Base-by-base conservation (phyloP, 1,284 basidiomycete species). In the Macrocystidia cucumis region DNA sequence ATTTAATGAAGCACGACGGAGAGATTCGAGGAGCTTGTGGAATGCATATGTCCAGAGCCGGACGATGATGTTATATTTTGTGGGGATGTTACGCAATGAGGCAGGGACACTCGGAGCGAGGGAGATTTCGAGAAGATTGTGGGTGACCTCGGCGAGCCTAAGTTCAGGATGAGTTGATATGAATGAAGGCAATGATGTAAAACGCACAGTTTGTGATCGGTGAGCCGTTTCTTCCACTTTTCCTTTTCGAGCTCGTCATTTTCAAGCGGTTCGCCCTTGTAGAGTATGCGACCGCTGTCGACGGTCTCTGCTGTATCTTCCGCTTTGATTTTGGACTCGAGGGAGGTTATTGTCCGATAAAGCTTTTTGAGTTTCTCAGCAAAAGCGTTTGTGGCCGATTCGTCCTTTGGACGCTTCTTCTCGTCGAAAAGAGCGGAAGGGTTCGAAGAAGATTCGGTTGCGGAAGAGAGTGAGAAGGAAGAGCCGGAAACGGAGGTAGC, bases 1-100 rank as follows among this genome's bases (percentile, higher is more conserved):
- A 1, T 65, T 59, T 42, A 74, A 74, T 41, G 81, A 92, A 0
- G 86, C 83, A 35, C 85, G 82, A 5, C 92, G 82, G 24, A 98
- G 74, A 8, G 86, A 78, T 56, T 97, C 91, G 43, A 98, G 79
- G 31, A 96, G 72, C 32, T 83, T 82, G 57, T 96, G 82, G 57
- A 97, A 97, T 0, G 75, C 90, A 31, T 81, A 84, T 1, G 88
- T 84, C 95, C 96, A 98, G 0, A 98, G 69, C 9, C 93, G 79
- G 21, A 83, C 83, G 36, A 95, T 89, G 44, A 98, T 91, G 56
- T 95, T 96, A 65, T 97, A 98, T 50, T 91, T 92, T 30, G 78
- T 79, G 0, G 93, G 91, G 28, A 98, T 86, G 43, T 83, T 79
- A 31, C 90, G 84, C 2, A 97, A 63, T 0, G 91, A 92, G 0